Percentiles rank a stretch among this genome's conserved stretches.
These are phyloP conservation scores for Anthoceros angustus DNA, from an alignment of 225 moss, liverwort and hornwort species.

Conservation along the genomic window DNA sequence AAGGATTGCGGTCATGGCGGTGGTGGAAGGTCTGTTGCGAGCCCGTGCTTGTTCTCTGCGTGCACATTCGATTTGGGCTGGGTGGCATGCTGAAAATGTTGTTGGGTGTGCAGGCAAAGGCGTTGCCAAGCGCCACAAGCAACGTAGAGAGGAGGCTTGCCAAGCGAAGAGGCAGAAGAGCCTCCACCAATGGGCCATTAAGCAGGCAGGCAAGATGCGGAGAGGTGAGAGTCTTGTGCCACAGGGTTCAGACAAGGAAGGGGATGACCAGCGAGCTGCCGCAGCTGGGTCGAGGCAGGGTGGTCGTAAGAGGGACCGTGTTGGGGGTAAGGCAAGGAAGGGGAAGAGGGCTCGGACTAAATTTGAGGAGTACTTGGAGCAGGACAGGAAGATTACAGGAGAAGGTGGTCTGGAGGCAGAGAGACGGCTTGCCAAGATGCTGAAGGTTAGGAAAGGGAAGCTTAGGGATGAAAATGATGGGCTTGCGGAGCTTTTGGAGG, in stretches of 20 bases:
- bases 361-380: constrained; percentile 46
- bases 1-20: too few species aligned
- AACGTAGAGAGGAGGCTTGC: constrained; percentile 32
- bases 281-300: neutral
- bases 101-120: constrained; percentile 2
- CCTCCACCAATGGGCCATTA: constrained; percentile 26
- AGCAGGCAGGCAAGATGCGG: constrained; percentile 30
- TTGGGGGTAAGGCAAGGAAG: constrained; percentile 12
- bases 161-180: constrained; percentile 29
- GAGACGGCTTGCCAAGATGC: constrained; percentile 39
- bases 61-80: too few species aligned
- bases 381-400: constrained; percentile 23
- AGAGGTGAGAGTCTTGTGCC: constrained; percentile 13
- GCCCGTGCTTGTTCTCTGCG: too few species aligned
- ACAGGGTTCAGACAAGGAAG: neutral
- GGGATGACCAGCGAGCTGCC: neutral
- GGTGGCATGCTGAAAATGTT: neutral
- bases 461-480: constrained; percentile 40
- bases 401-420: constrained; percentile 38
- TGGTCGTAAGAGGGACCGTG: neutral
- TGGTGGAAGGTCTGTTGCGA: too few species aligned
- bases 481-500: constrained; percentile 36
- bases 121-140: constrained; percentile 17
- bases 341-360: constrained; percentile 28
- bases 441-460: constrained; percentile 42